Evolutionary conservation across 2,329 filamentous ascomycete genomes (phyloP).

Genomic region (Aureobasidium zeae): DNA sequence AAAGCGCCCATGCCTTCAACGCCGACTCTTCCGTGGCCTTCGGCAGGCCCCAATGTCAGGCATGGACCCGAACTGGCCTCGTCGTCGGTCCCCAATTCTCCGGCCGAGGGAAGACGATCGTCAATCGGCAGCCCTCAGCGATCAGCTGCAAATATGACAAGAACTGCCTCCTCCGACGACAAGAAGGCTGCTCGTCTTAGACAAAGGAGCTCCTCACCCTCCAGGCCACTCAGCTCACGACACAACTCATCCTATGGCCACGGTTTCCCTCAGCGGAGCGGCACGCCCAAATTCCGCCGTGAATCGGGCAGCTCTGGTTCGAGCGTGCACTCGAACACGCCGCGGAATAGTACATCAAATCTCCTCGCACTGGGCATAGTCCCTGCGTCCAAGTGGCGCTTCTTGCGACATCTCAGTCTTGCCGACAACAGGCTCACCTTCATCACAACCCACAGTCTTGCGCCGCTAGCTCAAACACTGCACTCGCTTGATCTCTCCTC

Average conservation of each 20-base stretch:
- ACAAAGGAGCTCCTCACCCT: slow-evolving; percentile 72
- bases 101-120: slow-evolving; percentile 39
- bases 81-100: slow-evolving; percentile 59
- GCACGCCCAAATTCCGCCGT: slow-evolving; percentile 65
- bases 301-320: slow-evolving; percentile 94
- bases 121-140: slow-evolving; percentile 43
- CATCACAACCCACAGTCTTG: slow-evolving; percentile 64
- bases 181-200: slow-evolving; percentile 33
- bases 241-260: slow-evolving; percentile 58
- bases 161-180: slow-evolving; percentile 47
- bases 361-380: slow-evolving; percentile 62
- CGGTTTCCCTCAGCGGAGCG: slow-evolving; percentile 54
- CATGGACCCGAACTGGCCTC: slow-evolving; percentile 56
- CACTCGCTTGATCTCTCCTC: slow-evolving; percentile 87
- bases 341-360: slow-evolving; percentile 65
- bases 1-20: slow-evolving; percentile 64
- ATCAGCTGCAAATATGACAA: slow-evolving; percentile 35
- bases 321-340: slow-evolving; percentile 47
- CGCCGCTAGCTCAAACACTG: slow-evolving; percentile 75
- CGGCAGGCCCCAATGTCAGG: slow-evolving; percentile 52
- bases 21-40: slow-evolving; percentile 61
- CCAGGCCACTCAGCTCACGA: slow-evolving; percentile 65
- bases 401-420: slow-evolving; percentile 82
- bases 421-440: slow-evolving; percentile 84
- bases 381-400: slow-evolving; percentile 85